Conservation (phyloP, 2,329 filamentous ascomycete genomes). For the Pseudomassariella vexata region DNA sequence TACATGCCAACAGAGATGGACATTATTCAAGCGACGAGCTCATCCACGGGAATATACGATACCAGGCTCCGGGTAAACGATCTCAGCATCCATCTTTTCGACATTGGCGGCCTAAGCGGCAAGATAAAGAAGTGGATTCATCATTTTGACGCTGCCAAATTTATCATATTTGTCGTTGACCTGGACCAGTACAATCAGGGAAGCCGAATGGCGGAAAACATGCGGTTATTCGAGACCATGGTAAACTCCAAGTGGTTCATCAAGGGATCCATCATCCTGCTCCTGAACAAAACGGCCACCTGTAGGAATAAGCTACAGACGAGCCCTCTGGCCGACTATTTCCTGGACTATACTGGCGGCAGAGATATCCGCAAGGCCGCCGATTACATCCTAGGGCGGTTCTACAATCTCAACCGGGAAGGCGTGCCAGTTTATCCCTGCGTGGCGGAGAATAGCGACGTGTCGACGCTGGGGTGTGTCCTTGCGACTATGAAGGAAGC, state of each 20-base stretch:
- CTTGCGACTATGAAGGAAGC: no score
- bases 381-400: constrained; percentile 1
- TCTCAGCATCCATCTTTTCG: constrained; percentile 3
- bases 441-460: no score
- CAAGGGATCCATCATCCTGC: constrained; percentile 3
- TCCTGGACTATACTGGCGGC: constrained; percentile 1
- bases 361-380: constrained; percentile 4
- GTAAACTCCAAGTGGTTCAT: constrained; percentile 6
- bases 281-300: not conserved
- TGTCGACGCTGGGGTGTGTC: no score
- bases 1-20: constrained; percentile 4
- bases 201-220: constrained; percentile 4
- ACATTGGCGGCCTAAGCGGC: constrained; percentile 3
- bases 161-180: constrained; percentile 5
- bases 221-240: constrained; percentile 1
- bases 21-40: constrained; percentile 4
- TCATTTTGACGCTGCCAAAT: constrained; percentile 5
- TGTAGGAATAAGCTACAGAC: no score
- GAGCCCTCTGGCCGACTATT: not conserved
- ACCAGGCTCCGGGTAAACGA: constrained; percentile 1
- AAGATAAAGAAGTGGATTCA: constrained; percentile 7
- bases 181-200: constrained; percentile 4
- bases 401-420: constrained; percentile 1
- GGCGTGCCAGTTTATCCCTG: not conserved
- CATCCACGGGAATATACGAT: not conserved